These are phyloP conservation scores for Barnettozyma californica DNA, from an alignment of 805 yeast species.

Conservation along the genomic window DNA sequence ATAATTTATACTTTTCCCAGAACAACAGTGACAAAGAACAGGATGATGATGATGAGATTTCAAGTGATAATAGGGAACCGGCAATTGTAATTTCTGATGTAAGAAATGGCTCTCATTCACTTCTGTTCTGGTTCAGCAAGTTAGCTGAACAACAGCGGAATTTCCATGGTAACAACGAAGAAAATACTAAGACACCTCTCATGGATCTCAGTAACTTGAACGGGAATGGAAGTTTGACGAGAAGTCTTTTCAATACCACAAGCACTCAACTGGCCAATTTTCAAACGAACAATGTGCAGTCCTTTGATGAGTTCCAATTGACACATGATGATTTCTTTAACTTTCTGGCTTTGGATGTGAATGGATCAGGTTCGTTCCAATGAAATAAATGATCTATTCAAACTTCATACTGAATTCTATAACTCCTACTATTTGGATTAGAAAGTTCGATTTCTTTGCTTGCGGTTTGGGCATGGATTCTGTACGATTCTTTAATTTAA, in stretches of 20 bases:
- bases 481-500: too few relatives aligned
- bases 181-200: not conserved
- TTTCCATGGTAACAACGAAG: not conserved
- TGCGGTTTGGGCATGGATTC: too few relatives aligned
- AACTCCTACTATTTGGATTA: too few relatives aligned
- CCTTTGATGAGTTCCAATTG: slow-evolving; percentile 22
- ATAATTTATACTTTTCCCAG: not conserved
- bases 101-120: slow-evolving; percentile 28
- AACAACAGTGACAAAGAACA: not conserved
- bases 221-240: not conserved
- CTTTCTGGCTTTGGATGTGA: slow-evolving; percentile 24
- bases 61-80: slow-evolving; percentile 17
- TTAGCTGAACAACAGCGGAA: slow-evolving; percentile 15
- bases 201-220: not conserved
- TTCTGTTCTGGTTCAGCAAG: slow-evolving; percentile 27
- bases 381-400: too few relatives aligned
- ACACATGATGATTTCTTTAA: slow-evolving; percentile 28
- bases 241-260: not conserved
- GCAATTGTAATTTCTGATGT: slow-evolving; percentile 33
- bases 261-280: slow-evolving; percentile 10
- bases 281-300: slow-evolving; percentile 15
- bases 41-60: not conserved
- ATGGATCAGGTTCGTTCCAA: slow-evolving; percentile 19
- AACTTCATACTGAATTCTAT: too few relatives aligned
- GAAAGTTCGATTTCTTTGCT: too few relatives aligned